These are phyloP conservation scores for Tuber calosporum DNA, from an alignment of 495 filamentous ascomycete genomes.

Conservation along the genomic window DNA sequence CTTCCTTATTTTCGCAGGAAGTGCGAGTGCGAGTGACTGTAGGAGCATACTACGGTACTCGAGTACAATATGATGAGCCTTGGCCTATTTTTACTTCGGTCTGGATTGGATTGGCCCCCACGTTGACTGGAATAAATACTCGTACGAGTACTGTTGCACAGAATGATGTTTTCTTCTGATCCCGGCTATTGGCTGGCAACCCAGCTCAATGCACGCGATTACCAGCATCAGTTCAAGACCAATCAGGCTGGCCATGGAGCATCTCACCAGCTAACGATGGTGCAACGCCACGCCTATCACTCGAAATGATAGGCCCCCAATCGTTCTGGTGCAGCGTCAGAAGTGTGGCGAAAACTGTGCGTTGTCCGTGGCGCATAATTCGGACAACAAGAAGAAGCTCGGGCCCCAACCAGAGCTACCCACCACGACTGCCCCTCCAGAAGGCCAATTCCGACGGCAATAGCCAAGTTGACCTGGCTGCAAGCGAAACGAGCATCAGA, in stretches of 20 bases:
- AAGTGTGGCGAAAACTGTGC: constrained; percentile 28
- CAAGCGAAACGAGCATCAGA: not conserved
- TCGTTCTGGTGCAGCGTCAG: not conserved
- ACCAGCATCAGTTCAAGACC: not conserved
- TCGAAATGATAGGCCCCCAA: not conserved
- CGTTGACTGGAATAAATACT: too few species aligned
- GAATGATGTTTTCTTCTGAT: not conserved
- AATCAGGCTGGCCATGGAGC: not conserved
- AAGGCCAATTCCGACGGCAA: constrained; percentile 32
- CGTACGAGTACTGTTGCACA: too few species aligned
- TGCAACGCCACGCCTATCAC: not conserved
- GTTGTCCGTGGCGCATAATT: constrained; percentile 39
- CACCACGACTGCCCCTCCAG: constrained; percentile 34
- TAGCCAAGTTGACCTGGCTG: not conserved
- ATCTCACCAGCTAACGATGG: not conserved
- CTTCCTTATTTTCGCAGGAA: not conserved
- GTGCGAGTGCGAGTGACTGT: not conserved
- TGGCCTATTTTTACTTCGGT: not conserved
- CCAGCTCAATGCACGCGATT: not conserved
- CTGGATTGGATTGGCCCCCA: too few species aligned
- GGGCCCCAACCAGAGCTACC: constrained; percentile 34
- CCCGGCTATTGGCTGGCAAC: constrained; percentile 1
- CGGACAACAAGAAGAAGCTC: constrained; percentile 24
- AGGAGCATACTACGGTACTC: not conserved
- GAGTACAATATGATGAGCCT: too few species aligned